A percentile compares a stretch with the other conserved stretches of the same genome.
Conservation (phyloP, 192 early-diverging fungal genomes). For the Dimargaris cristalligena region DNA sequence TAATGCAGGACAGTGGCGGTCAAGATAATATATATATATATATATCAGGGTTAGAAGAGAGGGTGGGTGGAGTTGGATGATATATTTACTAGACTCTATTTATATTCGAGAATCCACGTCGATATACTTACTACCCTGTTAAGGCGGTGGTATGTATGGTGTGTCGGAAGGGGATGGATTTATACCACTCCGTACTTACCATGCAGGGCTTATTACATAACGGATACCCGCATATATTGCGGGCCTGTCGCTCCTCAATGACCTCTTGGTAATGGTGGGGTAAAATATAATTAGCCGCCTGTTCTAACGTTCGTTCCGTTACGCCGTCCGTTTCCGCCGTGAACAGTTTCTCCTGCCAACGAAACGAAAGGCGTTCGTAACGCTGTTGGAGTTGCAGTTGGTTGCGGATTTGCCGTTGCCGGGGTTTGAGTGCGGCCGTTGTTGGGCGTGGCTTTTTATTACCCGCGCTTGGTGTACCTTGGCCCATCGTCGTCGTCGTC, state of each 20-base stretch:
- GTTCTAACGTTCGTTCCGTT: constrained; percentile 13
- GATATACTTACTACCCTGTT: not conserved
- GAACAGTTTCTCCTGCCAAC: constrained; percentile 26
- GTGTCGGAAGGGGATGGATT: too few relatives aligned
- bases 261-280: constrained; percentile 48
- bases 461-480: too few relatives aligned
- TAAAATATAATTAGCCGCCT: constrained; percentile 43
- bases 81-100: constrained; percentile 7
- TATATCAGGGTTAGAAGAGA: too few relatives aligned
- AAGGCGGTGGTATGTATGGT: too few relatives aligned
- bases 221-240: constrained; percentile 66
- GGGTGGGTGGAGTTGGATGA: too few relatives aligned
- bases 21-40: too few relatives aligned
- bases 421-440: not conserved
- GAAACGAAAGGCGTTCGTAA: constrained; percentile 19
- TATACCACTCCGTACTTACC: too few relatives aligned
- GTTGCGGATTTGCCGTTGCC: not conserved
- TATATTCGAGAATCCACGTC: not conserved
- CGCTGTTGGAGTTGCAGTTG: constrained; percentile 4
- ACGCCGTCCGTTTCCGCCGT: constrained; percentile 6
- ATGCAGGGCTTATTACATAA: constrained; percentile 38
- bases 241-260: constrained; percentile 51
- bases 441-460: too few relatives aligned
- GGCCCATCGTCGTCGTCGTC: too few relatives aligned
- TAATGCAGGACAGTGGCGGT: not conserved